Percentiles rank a stretch among this genome's conserved stretches.
Conservation (phyloP, 2,329 filamentous ascomycete genomes). For the Amauroascus niger region DNA sequence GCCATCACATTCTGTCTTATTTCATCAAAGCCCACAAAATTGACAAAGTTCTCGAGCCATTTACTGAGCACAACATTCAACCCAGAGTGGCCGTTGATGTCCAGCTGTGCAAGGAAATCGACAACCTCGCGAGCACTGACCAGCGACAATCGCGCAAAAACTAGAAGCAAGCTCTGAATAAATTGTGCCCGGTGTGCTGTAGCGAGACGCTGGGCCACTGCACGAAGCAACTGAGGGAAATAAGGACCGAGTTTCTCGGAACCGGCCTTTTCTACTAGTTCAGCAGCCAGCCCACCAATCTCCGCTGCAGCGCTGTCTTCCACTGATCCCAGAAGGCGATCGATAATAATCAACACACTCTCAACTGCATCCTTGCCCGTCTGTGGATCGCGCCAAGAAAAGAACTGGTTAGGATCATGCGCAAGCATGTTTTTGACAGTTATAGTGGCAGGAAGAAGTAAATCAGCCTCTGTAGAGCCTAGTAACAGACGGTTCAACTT, state of each 20-base stretch:
- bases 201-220: constrained; percentile 74
- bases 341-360: constrained; percentile 81
- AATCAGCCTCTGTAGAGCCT: constrained; percentile 72
- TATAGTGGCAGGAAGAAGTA: constrained; percentile 76
- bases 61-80: constrained; percentile 81
- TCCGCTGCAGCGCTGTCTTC: constrained; percentile 93
- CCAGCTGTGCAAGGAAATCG: constrained; percentile 76
- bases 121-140: constrained; percentile 81
- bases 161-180: constrained; percentile 89
- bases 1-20: constrained; percentile 95
- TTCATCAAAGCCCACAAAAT: constrained; percentile 96
- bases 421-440: constrained; percentile 80
- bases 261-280: constrained; percentile 90
- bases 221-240: constrained; percentile 74
- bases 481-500: constrained; percentile 77
- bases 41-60: constrained; percentile 95
- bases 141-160: constrained; percentile 84
- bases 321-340: constrained; percentile 74
- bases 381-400: constrained; percentile 70
- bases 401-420: constrained; percentile 82
- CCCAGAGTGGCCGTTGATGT: constrained; percentile 66
- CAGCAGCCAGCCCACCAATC: constrained; percentile 85
- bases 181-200: constrained; percentile 77
- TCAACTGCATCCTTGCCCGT: constrained; percentile 75
- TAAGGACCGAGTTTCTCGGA: constrained; percentile 84